Conservation (phyloP, 2,329 filamentous ascomycete genomes). For the Ambrosiella cleistominuta region DNA sequence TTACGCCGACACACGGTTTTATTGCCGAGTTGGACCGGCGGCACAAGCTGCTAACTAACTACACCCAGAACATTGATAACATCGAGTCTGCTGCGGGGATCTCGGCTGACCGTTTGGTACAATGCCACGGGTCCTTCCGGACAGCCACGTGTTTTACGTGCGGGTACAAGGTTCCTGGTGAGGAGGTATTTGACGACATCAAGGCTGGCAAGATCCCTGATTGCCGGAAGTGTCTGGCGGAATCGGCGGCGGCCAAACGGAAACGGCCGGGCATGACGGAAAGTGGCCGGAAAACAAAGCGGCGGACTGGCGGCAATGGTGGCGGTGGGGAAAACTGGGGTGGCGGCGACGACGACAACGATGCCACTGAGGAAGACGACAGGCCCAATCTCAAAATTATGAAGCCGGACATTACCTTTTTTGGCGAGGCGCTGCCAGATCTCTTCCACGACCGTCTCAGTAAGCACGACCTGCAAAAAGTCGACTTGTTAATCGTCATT, state of each 20-base stretch:
- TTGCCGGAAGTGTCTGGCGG: slow-evolving; percentile 50
- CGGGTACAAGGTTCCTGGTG: slow-evolving; percentile 52
- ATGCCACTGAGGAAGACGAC: slow-evolving; percentile 13
- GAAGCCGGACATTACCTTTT: slow-evolving; percentile 98
- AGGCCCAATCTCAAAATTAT: slow-evolving; percentile 55
- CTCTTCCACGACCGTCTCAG: slow-evolving; percentile 66
- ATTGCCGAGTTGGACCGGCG: slow-evolving; percentile 77
- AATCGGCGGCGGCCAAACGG: slow-evolving; percentile 19
- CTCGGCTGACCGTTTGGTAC: slow-evolving; percentile 61
- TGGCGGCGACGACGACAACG: slow-evolving; percentile 16
- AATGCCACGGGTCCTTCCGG: slow-evolving; percentile 93
- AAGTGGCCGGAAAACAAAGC: slow-evolving; percentile 16
- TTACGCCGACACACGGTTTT: slow-evolving; percentile 85
- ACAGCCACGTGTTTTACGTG: slow-evolving; percentile 81
- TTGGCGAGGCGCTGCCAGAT: slow-evolving; percentile 75
- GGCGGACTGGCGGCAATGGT: neutral
- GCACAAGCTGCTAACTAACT: slow-evolving; percentile 83
- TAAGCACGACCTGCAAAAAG: slow-evolving; percentile 60
- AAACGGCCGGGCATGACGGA: slow-evolving; percentile 23
- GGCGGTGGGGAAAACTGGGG: slow-evolving; percentile 19
- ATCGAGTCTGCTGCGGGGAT: slow-evolving; percentile 80
- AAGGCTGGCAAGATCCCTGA: slow-evolving; percentile 57
- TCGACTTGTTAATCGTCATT: slow-evolving; percentile 87
- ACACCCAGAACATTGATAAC: slow-evolving; percentile 98
- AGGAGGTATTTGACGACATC: slow-evolving; percentile 65